Conservation (phyloP, 257 asterid species). For the Solanum bulbocastanum region DNA sequence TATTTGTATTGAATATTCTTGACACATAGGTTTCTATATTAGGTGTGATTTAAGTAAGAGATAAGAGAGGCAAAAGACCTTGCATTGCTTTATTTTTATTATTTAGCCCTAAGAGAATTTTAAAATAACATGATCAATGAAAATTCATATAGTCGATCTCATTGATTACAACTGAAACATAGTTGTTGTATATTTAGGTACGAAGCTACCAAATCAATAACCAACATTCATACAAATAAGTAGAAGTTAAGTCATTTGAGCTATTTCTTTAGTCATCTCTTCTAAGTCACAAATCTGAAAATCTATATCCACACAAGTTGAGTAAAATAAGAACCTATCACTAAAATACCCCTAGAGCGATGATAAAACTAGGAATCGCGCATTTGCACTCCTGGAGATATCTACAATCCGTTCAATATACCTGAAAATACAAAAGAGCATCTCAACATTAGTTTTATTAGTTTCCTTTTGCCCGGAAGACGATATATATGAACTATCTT, state of each 20-base stretch:
- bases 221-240: not conserved
- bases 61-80: not conserved
- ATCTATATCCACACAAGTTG: not conserved
- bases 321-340: not conserved
- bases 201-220: not conserved
- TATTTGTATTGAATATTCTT: not conserved
- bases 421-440: not conserved
- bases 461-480: not conserved
- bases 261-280: not conserved
- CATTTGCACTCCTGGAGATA: not conserved
- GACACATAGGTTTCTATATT: not conserved
- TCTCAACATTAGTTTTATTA: not conserved
- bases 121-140: not conserved
- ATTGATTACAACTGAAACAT: not conserved
- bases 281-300: not conserved
- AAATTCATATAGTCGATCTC: not conserved
- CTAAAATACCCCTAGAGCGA: not conserved
- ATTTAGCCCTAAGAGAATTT: not conserved
- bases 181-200: not conserved
- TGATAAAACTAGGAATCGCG: not conserved
- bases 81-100: not conserved
- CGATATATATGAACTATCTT: not conserved
- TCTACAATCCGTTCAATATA: not conserved
- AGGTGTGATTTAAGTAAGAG: not conserved
- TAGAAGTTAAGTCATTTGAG: not conserved